phyloP scores from a whole-genome alignment of 2,329 filamentous ascomycete species.

The Ramichloridium luteum region DNA sequence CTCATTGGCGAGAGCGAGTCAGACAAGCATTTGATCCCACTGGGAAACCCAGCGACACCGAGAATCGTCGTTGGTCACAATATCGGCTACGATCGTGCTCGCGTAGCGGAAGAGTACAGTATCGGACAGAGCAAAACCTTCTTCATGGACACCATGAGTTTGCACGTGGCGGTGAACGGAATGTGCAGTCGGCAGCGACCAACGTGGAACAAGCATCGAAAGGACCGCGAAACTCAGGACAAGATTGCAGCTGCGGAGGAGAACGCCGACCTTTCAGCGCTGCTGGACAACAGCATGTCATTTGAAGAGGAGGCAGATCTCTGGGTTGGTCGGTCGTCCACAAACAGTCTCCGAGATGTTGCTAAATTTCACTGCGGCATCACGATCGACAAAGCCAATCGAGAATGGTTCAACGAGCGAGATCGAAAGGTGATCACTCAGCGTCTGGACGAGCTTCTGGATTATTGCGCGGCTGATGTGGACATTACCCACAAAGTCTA shows the following conservation, averaged over 20 bases:
- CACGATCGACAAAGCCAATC: slow-evolving; percentile 75
- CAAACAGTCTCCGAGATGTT: slow-evolving; percentile 90
- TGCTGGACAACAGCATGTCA: slow-evolving; percentile 38
- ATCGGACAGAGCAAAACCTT: slow-evolving; percentile 70
- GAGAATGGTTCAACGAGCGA: slow-evolving; percentile 76
- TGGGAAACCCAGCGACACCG: slow-evolving; percentile 62
- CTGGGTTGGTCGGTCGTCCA: slow-evolving; percentile 87
- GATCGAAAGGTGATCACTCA: slow-evolving; percentile 57
- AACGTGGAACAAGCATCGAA: slow-evolving; percentile 95
- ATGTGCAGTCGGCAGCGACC: slow-evolving; percentile 97
- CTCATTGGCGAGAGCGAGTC: slow-evolving; percentile 68
- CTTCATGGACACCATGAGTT: slow-evolving; percentile 94
- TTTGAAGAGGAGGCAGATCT: slow-evolving; percentile 82
- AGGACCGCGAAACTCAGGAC: slow-evolving; percentile 73
- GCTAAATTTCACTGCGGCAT: slow-evolving; percentile 92
- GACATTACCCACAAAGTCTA: slow-evolving; percentile 89
- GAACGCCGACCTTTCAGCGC: slow-evolving; percentile 55
- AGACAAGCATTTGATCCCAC: slow-evolving; percentile 69
- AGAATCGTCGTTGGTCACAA: slow-evolving; percentile 89
- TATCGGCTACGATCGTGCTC: slow-evolving; percentile 83
- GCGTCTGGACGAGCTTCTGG: slow-evolving; percentile 69
- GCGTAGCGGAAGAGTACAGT: slow-evolving; percentile 80
- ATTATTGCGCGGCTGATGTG: slow-evolving; percentile 93
- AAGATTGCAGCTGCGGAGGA: slow-evolving; percentile 61
- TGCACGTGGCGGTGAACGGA: slow-evolving; percentile 94